A percentile compares a stretch with the other conserved stretches of the same genome.
Conservation (phyloP, 202 grass and related monocot genomes). For the Dendrocalamus latiflorus region DNA sequence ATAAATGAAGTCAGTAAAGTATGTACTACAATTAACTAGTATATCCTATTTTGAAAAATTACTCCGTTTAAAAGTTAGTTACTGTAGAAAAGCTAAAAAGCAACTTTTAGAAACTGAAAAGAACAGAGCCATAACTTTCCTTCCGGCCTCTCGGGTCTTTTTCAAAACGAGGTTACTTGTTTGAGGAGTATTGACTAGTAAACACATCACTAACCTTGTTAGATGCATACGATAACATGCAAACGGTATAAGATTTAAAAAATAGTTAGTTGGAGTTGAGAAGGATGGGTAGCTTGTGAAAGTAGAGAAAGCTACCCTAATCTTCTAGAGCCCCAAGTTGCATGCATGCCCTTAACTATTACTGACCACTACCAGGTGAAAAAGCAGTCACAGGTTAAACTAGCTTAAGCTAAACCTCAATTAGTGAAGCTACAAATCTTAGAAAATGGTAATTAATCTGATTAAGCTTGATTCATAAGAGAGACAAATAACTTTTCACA, state of each 20-base stretch:
- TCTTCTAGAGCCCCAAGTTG: conserved; percentile 19
- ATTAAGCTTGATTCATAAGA: not conserved
- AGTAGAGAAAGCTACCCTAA: conserved; percentile 19
- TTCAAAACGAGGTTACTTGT: conserved; percentile 46
- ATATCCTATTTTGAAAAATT: too few relatives aligned
- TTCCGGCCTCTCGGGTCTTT: too few relatives aligned
- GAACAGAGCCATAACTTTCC: too few relatives aligned
- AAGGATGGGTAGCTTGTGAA: conserved; percentile 44
- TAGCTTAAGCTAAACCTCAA: not conserved
- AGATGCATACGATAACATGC: conserved; percentile 33
- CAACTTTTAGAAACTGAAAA: too few relatives aligned
- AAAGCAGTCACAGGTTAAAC: not conserved
- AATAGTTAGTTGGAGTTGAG: conserved; percentile 55
- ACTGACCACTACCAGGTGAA: not conserved
- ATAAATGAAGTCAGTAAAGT: too few relatives aligned
- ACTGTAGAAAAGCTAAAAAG: too few relatives aligned
- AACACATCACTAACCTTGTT: conserved; percentile 19
- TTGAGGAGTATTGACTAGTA: conserved; percentile 26
- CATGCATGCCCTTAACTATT: not conserved
- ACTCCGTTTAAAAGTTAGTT: too few relatives aligned
- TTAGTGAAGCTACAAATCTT: not conserved
- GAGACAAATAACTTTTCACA: not conserved
- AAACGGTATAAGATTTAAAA: conserved; percentile 62
- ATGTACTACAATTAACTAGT: too few relatives aligned
- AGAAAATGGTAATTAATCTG: not conserved